Evolutionary conservation across 2,329 filamentous ascomycete genomes (phyloP), one percentile per base, ranked within the genome.

Genomic region (Cordyceps fumosorosea): DNA sequence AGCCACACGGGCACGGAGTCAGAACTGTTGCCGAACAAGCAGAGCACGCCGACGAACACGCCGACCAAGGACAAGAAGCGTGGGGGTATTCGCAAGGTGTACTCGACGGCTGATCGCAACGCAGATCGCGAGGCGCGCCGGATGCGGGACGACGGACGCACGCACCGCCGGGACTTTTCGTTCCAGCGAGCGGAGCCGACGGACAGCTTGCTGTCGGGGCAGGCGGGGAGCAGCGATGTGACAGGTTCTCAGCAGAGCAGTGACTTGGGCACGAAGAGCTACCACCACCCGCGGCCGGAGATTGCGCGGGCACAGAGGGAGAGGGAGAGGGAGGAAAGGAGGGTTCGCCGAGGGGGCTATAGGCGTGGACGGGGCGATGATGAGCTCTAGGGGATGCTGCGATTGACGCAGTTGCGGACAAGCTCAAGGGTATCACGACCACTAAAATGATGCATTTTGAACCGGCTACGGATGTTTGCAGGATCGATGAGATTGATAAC

Each of bases 1-100:
- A 87, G 86, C 40, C 83, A 80, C n/a, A 84, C 86, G 44, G 83
- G 80, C 67, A 80, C 85, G 56, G 71, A 72, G 20, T 82, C 85
- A 64, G 83, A 89, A 66, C 79, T 89, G 45, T 80, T 88, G 60
- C 77, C 76, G 62, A 79, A 86, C 74, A 78, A 81, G 69, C 80
- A 87, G 75, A 75, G 75, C 69, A 84, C 80, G 65, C 52, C 83
- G 1, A 84, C 81, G 60, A 78, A 69, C 72, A 85, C 79, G 64
- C 82, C 82, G 0, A 78, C 77, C 58, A 79, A 81, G 73, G 57
- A 54, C 37, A 54, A 53, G 50, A 54, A 52, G 50, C 48, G 57
- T 4, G 76, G 72, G 52, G 81, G 81, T 56, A 86, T 86, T 67
- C 78, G 84, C 66, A 86, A 86, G 74, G 84, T 86, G 37, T 85